Conservation (phyloP, 2,329 filamentous ascomycete genomes). For the Alternaria longipes region DNA sequence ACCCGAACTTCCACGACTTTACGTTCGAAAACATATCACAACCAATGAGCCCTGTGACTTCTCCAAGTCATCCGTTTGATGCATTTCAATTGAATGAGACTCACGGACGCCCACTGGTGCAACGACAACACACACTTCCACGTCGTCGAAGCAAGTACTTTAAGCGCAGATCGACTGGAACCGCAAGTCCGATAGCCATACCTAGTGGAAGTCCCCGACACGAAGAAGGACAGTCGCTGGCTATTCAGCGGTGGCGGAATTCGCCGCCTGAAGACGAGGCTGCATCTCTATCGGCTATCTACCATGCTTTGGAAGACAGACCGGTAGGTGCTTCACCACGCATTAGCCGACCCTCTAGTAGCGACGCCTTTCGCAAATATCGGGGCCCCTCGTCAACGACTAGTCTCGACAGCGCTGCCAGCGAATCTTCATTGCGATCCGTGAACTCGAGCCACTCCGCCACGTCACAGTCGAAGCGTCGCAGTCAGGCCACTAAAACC, state of each 20-base stretch:
- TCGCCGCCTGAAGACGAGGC: constrained; percentile 73
- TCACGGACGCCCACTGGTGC: constrained; percentile 2
- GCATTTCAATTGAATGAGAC: not conserved
- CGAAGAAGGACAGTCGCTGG: constrained; percentile 25
- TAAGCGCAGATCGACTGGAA: constrained; percentile 16
- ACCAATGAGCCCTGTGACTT: not conserved
- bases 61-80: constrained; percentile 4
- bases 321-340: constrained; percentile 15
- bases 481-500: constrained; percentile 15
- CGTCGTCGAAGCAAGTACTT: constrained; percentile 30
- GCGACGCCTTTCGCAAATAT: constrained; percentile 38
- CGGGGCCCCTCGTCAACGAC: constrained; percentile 57
- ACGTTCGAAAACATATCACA: not conserved
- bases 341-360: constrained; percentile 34
- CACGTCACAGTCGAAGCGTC: constrained; percentile 56
- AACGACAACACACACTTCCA: constrained; percentile 24
- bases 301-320: constrained; percentile 60
- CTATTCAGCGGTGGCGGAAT: constrained; percentile 71
- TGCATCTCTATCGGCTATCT: constrained; percentile 68
- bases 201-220: constrained; percentile 2
- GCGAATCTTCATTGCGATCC: constrained; percentile 57
- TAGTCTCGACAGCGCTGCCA: constrained; percentile 56
- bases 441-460: constrained; percentile 54
- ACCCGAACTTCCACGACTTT: constrained; percentile 1
- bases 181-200: constrained; percentile 21